Base-by-base conservation (phyloP, 495 filamentous ascomycete genomes). In the Xylaria cubensis region DNA sequence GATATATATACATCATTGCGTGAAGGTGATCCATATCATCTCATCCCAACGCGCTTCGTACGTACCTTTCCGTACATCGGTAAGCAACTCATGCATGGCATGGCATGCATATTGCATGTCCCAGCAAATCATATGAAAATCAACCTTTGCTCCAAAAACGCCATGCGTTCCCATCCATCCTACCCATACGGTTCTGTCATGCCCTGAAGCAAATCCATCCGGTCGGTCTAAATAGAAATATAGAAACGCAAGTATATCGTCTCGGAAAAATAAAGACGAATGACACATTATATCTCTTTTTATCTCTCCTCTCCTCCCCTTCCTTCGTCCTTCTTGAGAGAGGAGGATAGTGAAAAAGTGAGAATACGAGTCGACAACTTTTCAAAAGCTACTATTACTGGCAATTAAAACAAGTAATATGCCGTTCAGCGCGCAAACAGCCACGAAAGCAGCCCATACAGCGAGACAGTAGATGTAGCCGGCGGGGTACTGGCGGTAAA, bases 391-490 rank as follows among this genome's bases (percentile, higher is more conserved):
- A 59, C 81, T 84, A 39, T 80, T 84, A 32, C 80, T 82, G 39
- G 82, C 80, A 0, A 88, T 80, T 39, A 86, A 61, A 0, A 86
- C 83, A 46, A 89, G 75, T 41, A 91, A 73, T 61, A 86, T 80
- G 19, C 85, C 87, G 59, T 87, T 85, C 2, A 83, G 78, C 19
- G 87, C 74, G 56, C 88, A 89, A 8, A 86, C 77, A 1, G 77
- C 76, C 1, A 81, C 64, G 64, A 89, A 88, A 0, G 82, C 78
- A 6, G 79, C 59, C 73, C 83, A 81, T 15, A 87, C 85, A n/a
- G 82, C 77, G 13, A 82, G 53, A 55, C 80, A 78, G 29, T 86
- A 81, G 17, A 82, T 15, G 76, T 82, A 82, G 42, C 82, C 77
- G 36, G 84, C 72, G 13, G 73, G 76, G n/a, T 82, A 82, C 55